Percentiles rank a stretch among this genome's conserved stretches.
phyloP scores from a whole-genome alignment of 2,329 filamentous ascomycete genomes.

The Aureobasidium sp. region DNA sequence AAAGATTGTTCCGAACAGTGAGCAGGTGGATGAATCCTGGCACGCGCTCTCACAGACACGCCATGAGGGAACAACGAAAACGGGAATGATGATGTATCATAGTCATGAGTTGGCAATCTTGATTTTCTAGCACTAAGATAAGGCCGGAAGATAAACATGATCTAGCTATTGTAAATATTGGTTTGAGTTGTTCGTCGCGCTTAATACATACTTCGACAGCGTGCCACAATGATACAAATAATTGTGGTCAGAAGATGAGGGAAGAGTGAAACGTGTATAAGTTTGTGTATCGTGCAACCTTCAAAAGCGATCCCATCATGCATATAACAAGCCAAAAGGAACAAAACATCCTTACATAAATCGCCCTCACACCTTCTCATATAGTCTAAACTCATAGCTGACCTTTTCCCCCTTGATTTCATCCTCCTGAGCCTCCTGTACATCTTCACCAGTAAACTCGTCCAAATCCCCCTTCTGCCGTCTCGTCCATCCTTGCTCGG shows the following conservation, averaged over 20 bases:
- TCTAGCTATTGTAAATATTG: no score
- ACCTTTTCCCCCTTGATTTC: slow-evolving; percentile 53
- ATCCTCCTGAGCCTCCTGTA: slow-evolving; percentile 55
- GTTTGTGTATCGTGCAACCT: no score
- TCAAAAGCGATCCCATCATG: not conserved
- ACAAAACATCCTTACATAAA: not conserved
- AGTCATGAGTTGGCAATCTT: no score
- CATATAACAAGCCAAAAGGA: not conserved
- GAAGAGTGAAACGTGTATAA: no score
- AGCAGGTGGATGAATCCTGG: not conserved
- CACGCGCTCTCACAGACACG: not conserved
- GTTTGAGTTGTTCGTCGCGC: no score
- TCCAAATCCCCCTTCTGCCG: slow-evolving; percentile 48
- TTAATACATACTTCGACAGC: no score
- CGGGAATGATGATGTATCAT: not conserved
- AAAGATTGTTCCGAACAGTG: slow-evolving; percentile 1
- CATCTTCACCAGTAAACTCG: slow-evolving; percentile 59
- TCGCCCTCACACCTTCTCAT: slow-evolving; percentile 22
- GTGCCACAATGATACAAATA: no score
- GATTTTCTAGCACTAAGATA: no score
- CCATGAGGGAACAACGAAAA: not conserved
- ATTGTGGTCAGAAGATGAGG: no score
- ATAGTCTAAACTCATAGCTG: slow-evolving; percentile 27
- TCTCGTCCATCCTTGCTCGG: slow-evolving; percentile 47
- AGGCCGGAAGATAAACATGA: no score